A percentile compares a stretch with the other conserved stretches of the same genome.
Conservation (phyloP, 768 basidiomycete genomes). For the Amanita phalloides region DNA sequence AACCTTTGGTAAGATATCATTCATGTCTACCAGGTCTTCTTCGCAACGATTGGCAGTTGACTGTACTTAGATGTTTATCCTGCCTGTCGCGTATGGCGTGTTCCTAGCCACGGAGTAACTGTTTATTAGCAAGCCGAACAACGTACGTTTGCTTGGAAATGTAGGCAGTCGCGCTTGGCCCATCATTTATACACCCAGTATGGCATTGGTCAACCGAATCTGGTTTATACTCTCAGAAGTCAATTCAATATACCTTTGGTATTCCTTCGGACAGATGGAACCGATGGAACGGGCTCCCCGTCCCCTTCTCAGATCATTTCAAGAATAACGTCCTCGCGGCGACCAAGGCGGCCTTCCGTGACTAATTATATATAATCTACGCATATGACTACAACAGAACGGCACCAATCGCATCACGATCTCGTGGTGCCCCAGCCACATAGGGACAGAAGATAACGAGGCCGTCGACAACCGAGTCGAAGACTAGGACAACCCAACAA, state of each 20-base stretch:
- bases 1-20: constrained; percentile 43
- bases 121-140: constrained; percentile 48
- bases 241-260: constrained; percentile 42
- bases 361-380: too few relatives aligned
- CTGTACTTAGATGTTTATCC: constrained; percentile 45
- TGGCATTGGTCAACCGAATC: constrained; percentile 48
- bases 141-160: constrained; percentile 25
- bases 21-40: constrained; percentile 1
- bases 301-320: constrained; percentile 51
- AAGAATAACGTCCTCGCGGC: constrained; percentile 37
- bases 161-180: neutral
- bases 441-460: too few relatives aligned
- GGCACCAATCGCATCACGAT: too few relatives aligned
- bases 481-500: too few relatives aligned
- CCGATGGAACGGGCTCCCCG: constrained; percentile 42
- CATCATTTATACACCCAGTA: constrained; percentile 25
- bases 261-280: constrained; percentile 62
- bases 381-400: too few relatives aligned
- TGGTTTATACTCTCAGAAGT: constrained; percentile 33
- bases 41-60: constrained; percentile 27
- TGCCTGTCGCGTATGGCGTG: constrained; percentile 56
- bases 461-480: too few relatives aligned
- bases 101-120: constrained; percentile 57
- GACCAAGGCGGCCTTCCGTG: too few relatives aligned
- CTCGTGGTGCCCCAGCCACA: too few relatives aligned